These are phyloP conservation scores for Neurospora pannonica DNA, from an alignment of 495 filamentous ascomycete genomes.

Conservation along the genomic window DNA sequence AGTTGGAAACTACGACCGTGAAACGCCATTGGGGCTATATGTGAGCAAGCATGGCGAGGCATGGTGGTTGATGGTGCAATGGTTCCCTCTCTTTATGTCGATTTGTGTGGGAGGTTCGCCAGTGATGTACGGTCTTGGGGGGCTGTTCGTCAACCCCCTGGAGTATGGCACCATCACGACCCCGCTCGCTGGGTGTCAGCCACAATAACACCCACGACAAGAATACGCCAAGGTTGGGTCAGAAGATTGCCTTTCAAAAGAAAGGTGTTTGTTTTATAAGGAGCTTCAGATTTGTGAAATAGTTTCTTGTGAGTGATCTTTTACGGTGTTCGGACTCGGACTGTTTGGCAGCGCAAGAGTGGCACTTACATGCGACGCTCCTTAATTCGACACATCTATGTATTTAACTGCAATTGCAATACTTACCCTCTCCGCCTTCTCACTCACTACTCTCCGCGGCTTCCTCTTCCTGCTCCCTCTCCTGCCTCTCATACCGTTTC, in stretches of 20 bases:
- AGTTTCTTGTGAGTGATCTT: not conserved
- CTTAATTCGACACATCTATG: not conserved
- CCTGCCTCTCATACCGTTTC: not conserved
- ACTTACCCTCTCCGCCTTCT: not conserved
- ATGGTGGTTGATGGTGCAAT: not conserved
- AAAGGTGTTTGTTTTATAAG: not conserved
- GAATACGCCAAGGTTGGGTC: not conserved
- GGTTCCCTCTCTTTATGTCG: not conserved
- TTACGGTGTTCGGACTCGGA: no score
- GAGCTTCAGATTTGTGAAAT: not conserved
- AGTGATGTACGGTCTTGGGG: not conserved
- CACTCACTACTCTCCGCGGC: not conserved
- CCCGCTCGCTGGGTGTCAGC: not conserved
- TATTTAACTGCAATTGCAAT: not conserved
- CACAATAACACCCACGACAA: not conserved
- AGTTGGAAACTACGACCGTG: not conserved
- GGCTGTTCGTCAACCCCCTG: not conserved
- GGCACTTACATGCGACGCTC: not conserved
- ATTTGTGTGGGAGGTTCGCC: not conserved
- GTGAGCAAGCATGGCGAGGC: not conserved
- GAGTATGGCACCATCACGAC: not conserved
- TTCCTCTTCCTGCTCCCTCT: not conserved
- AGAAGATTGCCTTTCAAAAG: not conserved
- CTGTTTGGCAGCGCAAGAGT: not conserved
- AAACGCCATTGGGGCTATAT: not conserved